Evolutionary conservation across 805 yeast genomes (phyloP), one percentile per base, ranked within the genome.

Genomic region (Wickerhamomyces subpelliculosus): DNA sequence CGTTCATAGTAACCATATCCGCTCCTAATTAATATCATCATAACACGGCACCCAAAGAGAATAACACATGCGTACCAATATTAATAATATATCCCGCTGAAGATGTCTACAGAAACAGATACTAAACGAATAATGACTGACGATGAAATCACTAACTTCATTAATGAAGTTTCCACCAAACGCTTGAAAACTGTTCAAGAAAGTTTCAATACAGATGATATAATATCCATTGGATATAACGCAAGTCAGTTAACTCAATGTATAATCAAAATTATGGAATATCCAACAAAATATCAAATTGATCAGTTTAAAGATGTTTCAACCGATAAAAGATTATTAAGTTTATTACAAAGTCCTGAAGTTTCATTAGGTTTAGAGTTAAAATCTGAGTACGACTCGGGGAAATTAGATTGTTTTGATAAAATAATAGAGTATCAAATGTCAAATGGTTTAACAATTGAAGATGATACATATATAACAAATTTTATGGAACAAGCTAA

Each of bases 241-340:
- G 36, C 27, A 3, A 22, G 19, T n/a, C 13, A 20, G 3, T 34
- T 40, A 8, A 17, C 34, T 3, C 32, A 37, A n/a, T 36, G 38
- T 7, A 35, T 44, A 5, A 27, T 32, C 2, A n/a, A 30, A 1
- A 30, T 44, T 5, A 30, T 14, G 4, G 22, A 32, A 8, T 31
- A 34, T 3, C 45, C 45, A 10, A 28, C 45, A 1, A 36, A 36
- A 20, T 33, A 27, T 9, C 25, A 34, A 11, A 37, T 43, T n/a
- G 42, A 38, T 4, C 32, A 29, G 16, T 16, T 27, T 16, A 11
- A 39, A 37, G 26, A 37, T 37, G 31, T 13, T 11, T 4, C 18
- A 16, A 8, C 33, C 4, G 36, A 42, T n/a, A 30, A 31, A 18
- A 21, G 14, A 4, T 9, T 35, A 2, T 37, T 34, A 2, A 14